A percentile compares a stretch with the other conserved stretches of the same genome.
phyloP scores from a whole-genome alignment of 768 basidiomycete species.

The Russula sp. region DNA sequence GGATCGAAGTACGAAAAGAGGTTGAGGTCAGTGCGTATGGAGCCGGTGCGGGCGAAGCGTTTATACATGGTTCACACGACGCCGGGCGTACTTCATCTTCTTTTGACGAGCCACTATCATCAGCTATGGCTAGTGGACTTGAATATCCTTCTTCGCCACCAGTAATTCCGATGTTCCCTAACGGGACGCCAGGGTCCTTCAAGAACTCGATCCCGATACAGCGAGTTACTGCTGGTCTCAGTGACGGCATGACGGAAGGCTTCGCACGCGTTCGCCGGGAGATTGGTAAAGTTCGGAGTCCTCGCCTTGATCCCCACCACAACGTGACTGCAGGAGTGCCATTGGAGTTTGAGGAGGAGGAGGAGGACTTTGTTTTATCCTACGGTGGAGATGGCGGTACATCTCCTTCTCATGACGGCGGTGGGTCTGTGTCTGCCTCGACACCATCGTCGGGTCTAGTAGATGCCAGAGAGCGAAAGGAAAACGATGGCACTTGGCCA shows the following conservation, averaged over 20 bases:
- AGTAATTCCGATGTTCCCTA: slow-evolving; percentile 75
- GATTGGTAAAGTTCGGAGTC: slow-evolving; percentile 45
- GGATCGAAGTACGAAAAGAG: slow-evolving; percentile 65
- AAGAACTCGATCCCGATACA: slow-evolving; percentile 51
- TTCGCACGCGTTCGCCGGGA: slow-evolving; percentile 52
- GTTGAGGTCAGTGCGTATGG: slow-evolving; percentile 58
- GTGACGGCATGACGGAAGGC: slow-evolving; percentile 52
- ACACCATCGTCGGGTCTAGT: slow-evolving; percentile 35
- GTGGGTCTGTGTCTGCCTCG: slow-evolving; percentile 30
- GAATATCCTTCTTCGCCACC: slow-evolving; percentile 38
- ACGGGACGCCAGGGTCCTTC: slow-evolving; percentile 43
- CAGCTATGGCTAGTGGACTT: slow-evolving; percentile 59
- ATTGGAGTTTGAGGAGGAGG: slow-evolving; percentile 59
- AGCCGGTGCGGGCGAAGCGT: slow-evolving; percentile 36
- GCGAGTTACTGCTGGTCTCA: slow-evolving; percentile 41
- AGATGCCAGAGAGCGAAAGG: slow-evolving; percentile 23
- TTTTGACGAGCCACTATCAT: slow-evolving; percentile 74
- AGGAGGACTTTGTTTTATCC: slow-evolving; percentile 48
- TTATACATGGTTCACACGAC: slow-evolving; percentile 48
- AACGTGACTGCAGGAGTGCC: slow-evolving; percentile 34
- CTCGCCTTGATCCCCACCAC: slow-evolving; percentile 29
- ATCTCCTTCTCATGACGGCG: slow-evolving; percentile 24
- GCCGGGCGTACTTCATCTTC: slow-evolving; percentile 43
- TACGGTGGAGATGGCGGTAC: slow-evolving; percentile 13
- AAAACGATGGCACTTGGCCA: slow-evolving; percentile 23